A percentile compares a stretch with the other conserved stretches of the same genome.
Evolutionary conservation across 306 rosid species (phyloP).

Genomic region (Lagenaria siceraria): DNA sequence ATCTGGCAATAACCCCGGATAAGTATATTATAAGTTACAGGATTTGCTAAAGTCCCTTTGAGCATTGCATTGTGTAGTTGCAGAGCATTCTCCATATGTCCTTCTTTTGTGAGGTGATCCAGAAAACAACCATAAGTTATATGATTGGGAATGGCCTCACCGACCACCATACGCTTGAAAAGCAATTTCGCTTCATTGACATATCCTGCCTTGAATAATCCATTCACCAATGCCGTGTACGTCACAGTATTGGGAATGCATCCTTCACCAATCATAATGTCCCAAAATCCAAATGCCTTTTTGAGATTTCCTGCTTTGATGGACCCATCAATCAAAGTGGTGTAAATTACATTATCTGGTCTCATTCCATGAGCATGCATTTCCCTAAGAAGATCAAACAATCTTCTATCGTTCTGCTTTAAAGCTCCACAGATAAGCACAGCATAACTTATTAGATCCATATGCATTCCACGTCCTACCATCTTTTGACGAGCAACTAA

Average conservation of each 20-base stretch:
- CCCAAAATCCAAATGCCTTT: slow-evolving; percentile 55
- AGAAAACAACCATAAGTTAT: slow-evolving; percentile 72
- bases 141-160: slow-evolving; percentile 47
- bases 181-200: slow-evolving; percentile 49
- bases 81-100: slow-evolving; percentile 64
- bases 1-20: slow-evolving; percentile 73
- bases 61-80: slow-evolving; percentile 62
- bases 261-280: slow-evolving; percentile 62
- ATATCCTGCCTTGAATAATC: slow-evolving; percentile 69
- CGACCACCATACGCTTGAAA: slow-evolving; percentile 44
- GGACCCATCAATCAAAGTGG: slow-evolving; percentile 69
- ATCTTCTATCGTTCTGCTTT: slow-evolving; percentile 40
- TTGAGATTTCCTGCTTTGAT: slow-evolving; percentile 52
- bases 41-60: slow-evolving; percentile 48
- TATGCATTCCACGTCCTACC: slow-evolving; percentile 57
- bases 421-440: slow-evolving; percentile 58
- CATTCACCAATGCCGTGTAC: slow-evolving; percentile 70
- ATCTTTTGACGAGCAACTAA: slow-evolving; percentile 52
- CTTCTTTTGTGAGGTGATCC: slow-evolving; percentile 54
- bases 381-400: slow-evolving; percentile 44
- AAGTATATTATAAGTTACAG: slow-evolving; percentile 70
- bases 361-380: slow-evolving; percentile 57
- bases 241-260: slow-evolving; percentile 72
- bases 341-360: slow-evolving; percentile 70
- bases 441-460: slow-evolving; percentile 80